Evolutionary conservation across 116 monocot genomes (phyloP), one percentile per base, ranked within the genome.

Genomic region (Papilionanthe hybrid): DNA sequence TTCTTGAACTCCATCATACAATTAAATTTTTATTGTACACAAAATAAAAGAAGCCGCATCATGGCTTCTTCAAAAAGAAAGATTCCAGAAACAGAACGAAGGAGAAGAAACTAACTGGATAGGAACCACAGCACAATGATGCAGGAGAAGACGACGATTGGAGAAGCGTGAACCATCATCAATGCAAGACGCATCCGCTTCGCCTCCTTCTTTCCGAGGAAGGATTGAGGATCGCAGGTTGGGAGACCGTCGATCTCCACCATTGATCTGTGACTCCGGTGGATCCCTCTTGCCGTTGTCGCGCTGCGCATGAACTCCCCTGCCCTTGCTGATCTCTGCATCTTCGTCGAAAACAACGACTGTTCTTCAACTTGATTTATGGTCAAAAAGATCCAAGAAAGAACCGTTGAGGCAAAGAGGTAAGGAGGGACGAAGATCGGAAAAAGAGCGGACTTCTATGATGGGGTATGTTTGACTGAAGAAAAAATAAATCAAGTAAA

Each of bases 191-290:
- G 29, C 13, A 32, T 25, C 27, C 9, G 27, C 27, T 29, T 5
- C 13, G 69, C 69, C 30, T 69, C 69, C 69, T 69, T 69, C 69
- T 69, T 69, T n/a, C 69, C 69, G 32, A 25, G 12, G 69, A 68
- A 69, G 29, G 32, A 69, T 13, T 13, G 5, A 8, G 28, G 29
- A 69, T 69, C 69, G 3, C 30, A 29, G 32, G 69, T 69, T 29
- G 69, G 69, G 29, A 69, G 68, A 3, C 27, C 27, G 68, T 68
- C 69, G 0, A 69, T 37, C 32, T 15, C 69, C 69, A 67, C 27
- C 11, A 69, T 69, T 29, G 29, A 69, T 32, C 69, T 27, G 67
- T 67, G 67, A 67, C 12, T 67, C 67, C 67, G 23, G 28, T 28
- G 67, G 28, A 67, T 67, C 30, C 67, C 67, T 13, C 67, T 67